Conservation (phyloP, 805 yeast genomes). For the Spathaspora passalidarum region DNA sequence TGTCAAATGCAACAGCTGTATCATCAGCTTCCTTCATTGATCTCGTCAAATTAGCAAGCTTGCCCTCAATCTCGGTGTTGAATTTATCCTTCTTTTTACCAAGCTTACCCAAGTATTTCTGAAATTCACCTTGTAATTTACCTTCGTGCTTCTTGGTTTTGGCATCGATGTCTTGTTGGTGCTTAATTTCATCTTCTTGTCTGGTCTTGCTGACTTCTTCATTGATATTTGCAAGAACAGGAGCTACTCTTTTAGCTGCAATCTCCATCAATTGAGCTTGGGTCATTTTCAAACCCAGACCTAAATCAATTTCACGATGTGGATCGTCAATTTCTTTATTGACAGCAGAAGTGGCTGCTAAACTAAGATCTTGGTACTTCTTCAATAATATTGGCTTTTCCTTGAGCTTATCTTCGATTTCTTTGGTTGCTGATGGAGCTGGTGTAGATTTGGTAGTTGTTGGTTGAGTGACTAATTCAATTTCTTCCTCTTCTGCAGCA, state of each 20-base stretch:
- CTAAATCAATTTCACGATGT: conserved; percentile 47
- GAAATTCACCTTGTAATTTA: conserved; percentile 35
- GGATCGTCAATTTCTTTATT: conserved; percentile 44
- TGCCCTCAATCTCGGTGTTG: conserved; percentile 39
- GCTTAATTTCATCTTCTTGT: conserved; percentile 41
- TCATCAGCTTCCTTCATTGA: conserved; percentile 25
- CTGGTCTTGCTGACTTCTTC: conserved; percentile 45
- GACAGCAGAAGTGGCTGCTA: conserved; percentile 45
- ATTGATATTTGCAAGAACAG: conserved; percentile 49
- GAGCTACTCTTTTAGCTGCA: conserved; percentile 54
- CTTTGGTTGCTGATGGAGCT: conserved; percentile 33
- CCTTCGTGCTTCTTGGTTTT: conserved; percentile 34
- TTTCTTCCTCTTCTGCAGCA: conserved; percentile 5
- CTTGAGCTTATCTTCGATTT: conserved; percentile 34
- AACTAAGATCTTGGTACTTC: conserved; percentile 48
- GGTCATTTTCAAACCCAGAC: conserved; percentile 52
- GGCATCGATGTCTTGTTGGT: conserved; percentile 35
- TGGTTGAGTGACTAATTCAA: conserved; percentile 33
- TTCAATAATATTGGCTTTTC: conserved; percentile 48
- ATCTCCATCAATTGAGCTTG: conserved; percentile 54
- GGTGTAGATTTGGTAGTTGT: conserved; percentile 32
- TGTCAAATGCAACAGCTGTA: conserved; percentile 36
- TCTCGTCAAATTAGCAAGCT: conserved; percentile 21
- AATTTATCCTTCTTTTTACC: conserved; percentile 37
- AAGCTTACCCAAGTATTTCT: conserved; percentile 34